Conservation (phyloP, 2,329 filamentous ascomycete genomes). For the Fusarium oxysporum region DNA sequence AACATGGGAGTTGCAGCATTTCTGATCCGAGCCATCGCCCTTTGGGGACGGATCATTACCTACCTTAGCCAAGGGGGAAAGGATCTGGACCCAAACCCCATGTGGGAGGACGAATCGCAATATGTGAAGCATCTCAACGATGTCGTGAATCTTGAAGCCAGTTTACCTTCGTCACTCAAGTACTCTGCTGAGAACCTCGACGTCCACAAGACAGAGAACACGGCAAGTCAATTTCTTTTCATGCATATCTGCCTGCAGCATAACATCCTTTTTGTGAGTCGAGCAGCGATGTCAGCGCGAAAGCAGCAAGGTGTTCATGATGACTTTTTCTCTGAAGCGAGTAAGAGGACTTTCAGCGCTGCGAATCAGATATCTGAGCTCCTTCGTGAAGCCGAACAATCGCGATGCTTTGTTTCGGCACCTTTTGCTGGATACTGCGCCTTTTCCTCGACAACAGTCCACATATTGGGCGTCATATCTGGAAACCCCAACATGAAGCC, state of each 20-base stretch:
- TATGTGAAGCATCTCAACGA: constrained; percentile 78
- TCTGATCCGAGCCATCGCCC: constrained; percentile 83
- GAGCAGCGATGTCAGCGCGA: constrained; percentile 82
- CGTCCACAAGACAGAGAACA: constrained; percentile 83
- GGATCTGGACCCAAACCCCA: constrained; percentile 78
- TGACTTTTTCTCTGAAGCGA: constrained; percentile 80
- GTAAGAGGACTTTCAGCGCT: constrained; percentile 80
- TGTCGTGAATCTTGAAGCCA: constrained; percentile 75
- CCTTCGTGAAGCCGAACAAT: constrained; percentile 80
- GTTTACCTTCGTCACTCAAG: constrained; percentile 76
- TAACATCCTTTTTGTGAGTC: constrained; percentile 88
- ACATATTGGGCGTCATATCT: constrained; percentile 91
- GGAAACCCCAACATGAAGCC: constrained; percentile 81
- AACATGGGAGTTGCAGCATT: constrained; percentile 97
- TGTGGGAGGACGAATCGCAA: constrained; percentile 85
- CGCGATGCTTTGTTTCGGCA: constrained; percentile 78
- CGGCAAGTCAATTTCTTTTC: constrained; percentile 92
- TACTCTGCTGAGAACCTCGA: constrained; percentile 87
- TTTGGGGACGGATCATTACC: constrained; percentile 91
- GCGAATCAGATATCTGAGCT: constrained; percentile 89
- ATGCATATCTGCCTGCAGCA: constrained; percentile 92
- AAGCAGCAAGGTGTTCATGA: constrained; percentile 78
- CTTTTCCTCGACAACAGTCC: constrained; percentile 93
- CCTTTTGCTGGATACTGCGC: constrained; percentile 96
- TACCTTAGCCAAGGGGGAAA: constrained; percentile 93